phyloP scores from a whole-genome alignment of 352 stramenopile genomes.

The Globisporangium rhizosaccharum region DNA sequence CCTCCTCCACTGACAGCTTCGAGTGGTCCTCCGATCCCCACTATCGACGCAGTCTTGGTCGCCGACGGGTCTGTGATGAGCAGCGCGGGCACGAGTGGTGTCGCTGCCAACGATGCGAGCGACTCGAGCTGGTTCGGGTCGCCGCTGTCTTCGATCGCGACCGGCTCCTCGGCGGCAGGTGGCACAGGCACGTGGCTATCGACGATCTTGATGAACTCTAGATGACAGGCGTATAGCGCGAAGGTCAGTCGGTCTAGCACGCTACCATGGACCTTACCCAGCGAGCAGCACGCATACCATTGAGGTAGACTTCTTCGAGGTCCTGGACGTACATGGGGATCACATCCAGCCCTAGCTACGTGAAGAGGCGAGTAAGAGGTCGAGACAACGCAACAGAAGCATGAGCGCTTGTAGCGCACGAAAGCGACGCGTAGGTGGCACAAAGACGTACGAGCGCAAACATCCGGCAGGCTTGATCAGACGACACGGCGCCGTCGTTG shows the following conservation, averaged over 20 bases:
- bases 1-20: neutral
- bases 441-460: conserved; percentile 38
- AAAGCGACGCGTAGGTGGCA: neutral
- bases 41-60: neutral
- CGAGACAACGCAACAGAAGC: neutral
- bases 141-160: neutral
- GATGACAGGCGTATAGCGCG: neutral
- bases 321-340: conserved; percentile 43
- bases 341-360: conserved; percentile 49
- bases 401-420: neutral
- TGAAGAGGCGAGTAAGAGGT: too few relatives aligned
- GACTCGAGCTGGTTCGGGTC: neutral
- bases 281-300: conserved; percentile 19
- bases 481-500: conserved; percentile 47
- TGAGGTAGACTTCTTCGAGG: conserved; percentile 59
- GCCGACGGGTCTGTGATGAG: neutral
- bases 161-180: conserved; percentile 1
- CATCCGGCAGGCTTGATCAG: conserved; percentile 54
- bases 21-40: neutral
- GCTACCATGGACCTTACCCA: too few relatives aligned
- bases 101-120: neutral
- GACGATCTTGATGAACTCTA: conserved; percentile 74
- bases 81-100: neutral
- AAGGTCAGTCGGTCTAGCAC: neutral
- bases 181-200: conserved; percentile 41